Evolutionary conservation across 192 early-diverging fungal species (phyloP), one percentile per base, ranked within the genome.

Genomic region (Thoreauomyces humboldtii): DNA sequence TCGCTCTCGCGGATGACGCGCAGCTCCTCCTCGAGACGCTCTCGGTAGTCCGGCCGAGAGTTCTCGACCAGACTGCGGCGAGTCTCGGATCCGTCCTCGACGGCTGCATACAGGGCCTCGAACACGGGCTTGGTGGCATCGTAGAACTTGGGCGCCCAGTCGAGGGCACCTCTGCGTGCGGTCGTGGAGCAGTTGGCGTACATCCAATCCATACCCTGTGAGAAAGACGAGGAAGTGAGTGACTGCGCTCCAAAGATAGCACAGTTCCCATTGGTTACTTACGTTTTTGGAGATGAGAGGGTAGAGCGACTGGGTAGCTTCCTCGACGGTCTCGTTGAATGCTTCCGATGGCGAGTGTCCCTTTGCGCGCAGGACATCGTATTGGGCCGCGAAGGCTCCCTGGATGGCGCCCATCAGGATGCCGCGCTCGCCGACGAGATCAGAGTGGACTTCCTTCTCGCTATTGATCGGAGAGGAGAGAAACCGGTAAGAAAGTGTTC

Each of bases 261-360:
- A 24, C n/a, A 41, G 11, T 41, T 41, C 11, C 9, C 38, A 41
- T 12, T 12, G 38, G 38, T 41, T 41, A 58, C 64, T 57, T 58
- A 66, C 64, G 69, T 93, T 90, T 75, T 90, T 90, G 69, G 91
- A 92, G 67, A 98, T 90, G 70, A 98, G 82, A 21, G 95, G 95
- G 78, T 93, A 94, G 57, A 98, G 83, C 42, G 95, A 98, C 78
- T 98, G 94, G 9, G 95, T 98, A 42, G 93, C 95, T 76, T 98
- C 95, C 82, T 98, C 95, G 61, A 98, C 95, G 59, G 95, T 98
- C 81, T 98, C 95, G 84, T 98, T 98, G 87, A 94, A 98, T 5
- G 95, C 95, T 77, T 98, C 95, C 21, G 95, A 98, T 50, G 95
- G 95, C 31, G 88, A 85, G 88, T 98, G 94, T 61, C 94, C 95